Conservation (phyloP, 2,329 filamentous ascomycete genomes). For the Fusarium newnesense region DNA sequence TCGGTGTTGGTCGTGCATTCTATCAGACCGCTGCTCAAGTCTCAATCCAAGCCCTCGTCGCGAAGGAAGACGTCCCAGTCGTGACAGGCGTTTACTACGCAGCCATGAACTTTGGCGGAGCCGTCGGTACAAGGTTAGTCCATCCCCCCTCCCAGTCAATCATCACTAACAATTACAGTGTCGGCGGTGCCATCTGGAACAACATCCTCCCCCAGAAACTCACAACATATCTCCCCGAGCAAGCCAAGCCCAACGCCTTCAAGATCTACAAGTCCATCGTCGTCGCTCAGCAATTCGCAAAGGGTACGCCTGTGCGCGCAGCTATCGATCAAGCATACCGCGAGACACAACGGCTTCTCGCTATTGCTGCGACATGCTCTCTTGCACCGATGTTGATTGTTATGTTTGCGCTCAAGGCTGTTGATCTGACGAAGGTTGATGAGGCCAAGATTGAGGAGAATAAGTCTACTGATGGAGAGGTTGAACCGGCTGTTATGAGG, state of each 20-base stretch:
- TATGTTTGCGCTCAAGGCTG: conserved; percentile 42
- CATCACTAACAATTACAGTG: conserved; percentile 30
- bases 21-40: conserved; percentile 42
- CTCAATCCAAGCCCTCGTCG: conserved; percentile 48
- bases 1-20: conserved; percentile 50
- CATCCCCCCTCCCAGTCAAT: fast-evolving
- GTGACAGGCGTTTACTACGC: conserved; percentile 51
- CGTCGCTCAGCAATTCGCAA: conserved; percentile 38
- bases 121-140: conserved; percentile 45
- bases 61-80: conserved; percentile 49
- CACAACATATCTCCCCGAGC: conserved; percentile 32
- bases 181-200: conserved; percentile 52
- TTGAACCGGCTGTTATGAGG: neutral
- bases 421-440: conserved; percentile 36
- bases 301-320: conserved; percentile 32
- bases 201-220: conserved; percentile 44
- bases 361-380: conserved; percentile 40
- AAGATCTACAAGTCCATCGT: conserved; percentile 47
- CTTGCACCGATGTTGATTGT: conserved; percentile 41
- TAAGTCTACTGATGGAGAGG: neutral
- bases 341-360: conserved; percentile 43
- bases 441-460: conserved; percentile 25
- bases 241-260: conserved; percentile 36
- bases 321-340: conserved; percentile 44
- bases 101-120: conserved; percentile 47